Conservation (phyloP, 2,329 filamentous ascomycete species). For the Grosmannia huntii region DNA sequence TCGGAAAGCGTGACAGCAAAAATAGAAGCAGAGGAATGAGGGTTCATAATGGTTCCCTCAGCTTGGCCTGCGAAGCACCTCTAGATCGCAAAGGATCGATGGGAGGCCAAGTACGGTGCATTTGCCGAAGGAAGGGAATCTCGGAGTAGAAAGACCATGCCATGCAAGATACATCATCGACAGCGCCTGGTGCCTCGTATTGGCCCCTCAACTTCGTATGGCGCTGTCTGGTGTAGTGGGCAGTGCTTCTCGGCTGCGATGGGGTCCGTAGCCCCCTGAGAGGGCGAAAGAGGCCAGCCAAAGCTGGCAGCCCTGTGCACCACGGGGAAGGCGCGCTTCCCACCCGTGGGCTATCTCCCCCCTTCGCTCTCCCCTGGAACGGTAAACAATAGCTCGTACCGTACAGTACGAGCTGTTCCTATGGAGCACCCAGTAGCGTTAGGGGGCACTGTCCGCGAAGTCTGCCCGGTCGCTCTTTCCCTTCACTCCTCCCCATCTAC, state of each 20-base stretch:
- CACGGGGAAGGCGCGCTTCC: neutral
- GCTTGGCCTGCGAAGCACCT: no score
- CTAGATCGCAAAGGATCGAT: neutral
- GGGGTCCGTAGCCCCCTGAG: neutral
- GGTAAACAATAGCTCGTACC: neutral
- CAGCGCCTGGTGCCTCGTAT: neutral
- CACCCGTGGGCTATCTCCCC: neutral
- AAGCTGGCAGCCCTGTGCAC: neutral
- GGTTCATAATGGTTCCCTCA: neutral
- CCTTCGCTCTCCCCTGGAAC: neutral
- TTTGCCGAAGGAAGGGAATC: neutral
- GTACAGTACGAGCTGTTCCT: neutral
- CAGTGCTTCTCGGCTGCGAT: neutral
- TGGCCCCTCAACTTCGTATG: neutral
- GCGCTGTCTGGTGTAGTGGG: neutral
- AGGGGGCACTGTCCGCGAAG: no score
- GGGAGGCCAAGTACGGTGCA: neutral
- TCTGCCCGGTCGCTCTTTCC: no score
- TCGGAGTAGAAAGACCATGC: no score
- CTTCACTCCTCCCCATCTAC: neutral
- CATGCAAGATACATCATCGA: neutral
- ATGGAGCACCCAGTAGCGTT: no score
- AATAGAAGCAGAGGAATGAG: neutral
- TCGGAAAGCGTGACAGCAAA: neutral
- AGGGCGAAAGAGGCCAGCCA: neutral